A percentile compares a stretch with the other conserved stretches of the same genome.
Conservation (phyloP, 192 early-diverging fungal species). For the Lobosporangium transversale region DNA sequence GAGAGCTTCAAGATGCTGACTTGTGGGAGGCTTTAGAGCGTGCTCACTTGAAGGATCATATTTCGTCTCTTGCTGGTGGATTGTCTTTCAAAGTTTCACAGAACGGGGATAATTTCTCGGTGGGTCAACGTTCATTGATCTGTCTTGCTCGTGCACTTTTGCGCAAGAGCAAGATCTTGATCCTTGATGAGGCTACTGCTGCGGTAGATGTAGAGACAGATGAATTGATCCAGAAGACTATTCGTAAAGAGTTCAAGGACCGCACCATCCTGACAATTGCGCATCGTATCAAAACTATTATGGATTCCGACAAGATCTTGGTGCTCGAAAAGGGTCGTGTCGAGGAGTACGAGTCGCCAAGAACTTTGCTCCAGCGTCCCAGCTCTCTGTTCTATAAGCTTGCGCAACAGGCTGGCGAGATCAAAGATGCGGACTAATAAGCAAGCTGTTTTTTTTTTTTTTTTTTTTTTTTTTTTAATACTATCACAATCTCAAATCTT, state of each 20-base stretch:
- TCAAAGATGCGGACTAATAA: slow-evolving; percentile 23
- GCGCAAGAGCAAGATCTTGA: slow-evolving; percentile 61
- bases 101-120: slow-evolving; percentile 65
- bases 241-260: slow-evolving; percentile 77
- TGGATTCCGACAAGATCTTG: slow-evolving; percentile 85
- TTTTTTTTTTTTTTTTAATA: neutral
- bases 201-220: slow-evolving; percentile 91
- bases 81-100: slow-evolving; percentile 46
- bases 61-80: slow-evolving; percentile 35
- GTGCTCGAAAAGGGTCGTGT: slow-evolving; percentile 77
- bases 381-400: slow-evolving; percentile 37
- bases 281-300: slow-evolving; percentile 87
- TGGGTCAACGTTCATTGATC: slow-evolving; percentile 62
- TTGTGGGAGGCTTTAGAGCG: slow-evolving; percentile 77
- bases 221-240: slow-evolving; percentile 85
- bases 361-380: slow-evolving; percentile 34
- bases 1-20: slow-evolving; percentile 68
- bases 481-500: no score
- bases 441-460: neutral
- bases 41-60: slow-evolving; percentile 59
- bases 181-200: slow-evolving; percentile 60
- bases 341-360: slow-evolving; percentile 47
- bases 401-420: slow-evolving; percentile 61
- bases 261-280: slow-evolving; percentile 91
- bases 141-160: slow-evolving; percentile 64